Evolutionary conservation across 2,329 filamentous ascomycete genomes (phyloP).

Genomic region (Fusarium oligoseptatum): DNA sequence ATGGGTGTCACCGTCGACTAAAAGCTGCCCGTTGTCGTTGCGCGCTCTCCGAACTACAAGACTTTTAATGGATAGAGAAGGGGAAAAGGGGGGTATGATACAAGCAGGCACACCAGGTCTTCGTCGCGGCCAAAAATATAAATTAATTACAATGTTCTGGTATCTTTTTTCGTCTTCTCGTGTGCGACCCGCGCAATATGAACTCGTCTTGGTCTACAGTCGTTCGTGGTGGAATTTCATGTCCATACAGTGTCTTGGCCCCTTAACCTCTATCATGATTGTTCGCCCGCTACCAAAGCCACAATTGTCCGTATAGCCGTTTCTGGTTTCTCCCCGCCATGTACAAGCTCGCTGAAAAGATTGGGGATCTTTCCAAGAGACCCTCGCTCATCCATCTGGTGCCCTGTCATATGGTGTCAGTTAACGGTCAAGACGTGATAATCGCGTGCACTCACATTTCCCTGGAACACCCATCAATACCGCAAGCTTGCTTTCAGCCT

Average conservation of each 20-base stretch:
- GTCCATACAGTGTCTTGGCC: not conserved
- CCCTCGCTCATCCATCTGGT: slow-evolving; percentile 67
- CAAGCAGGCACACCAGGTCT: not conserved
- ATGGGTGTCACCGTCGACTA: slow-evolving; percentile 85
- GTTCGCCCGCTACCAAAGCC: slow-evolving; percentile 68
- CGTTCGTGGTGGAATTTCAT: not conserved
- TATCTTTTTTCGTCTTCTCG: slow-evolving; percentile 15
- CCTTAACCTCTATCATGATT: slow-evolving; percentile 30
- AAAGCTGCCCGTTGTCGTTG: too few relatives aligned
- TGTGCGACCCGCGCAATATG: slow-evolving; percentile 27
- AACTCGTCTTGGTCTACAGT: not conserved
- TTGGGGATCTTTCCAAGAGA: slow-evolving; percentile 69
- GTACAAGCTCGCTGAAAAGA: slow-evolving; percentile 71
- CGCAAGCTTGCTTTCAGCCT: slow-evolving; percentile 71
- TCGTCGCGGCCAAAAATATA: slow-evolving; percentile 29
- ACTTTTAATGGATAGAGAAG: slow-evolving; percentile 36
- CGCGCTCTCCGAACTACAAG: too few relatives aligned
- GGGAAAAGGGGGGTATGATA: slow-evolving; percentile 17
- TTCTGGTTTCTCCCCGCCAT: slow-evolving; percentile 66
- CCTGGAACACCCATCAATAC: slow-evolving; percentile 69
- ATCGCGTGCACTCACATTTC: slow-evolving; percentile 68
- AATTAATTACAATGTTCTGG: slow-evolving; percentile 36
- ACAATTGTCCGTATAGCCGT: slow-evolving; percentile 71
- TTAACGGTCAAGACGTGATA: not conserved
- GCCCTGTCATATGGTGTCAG: slow-evolving; percentile 61